Evolutionary conservation across 768 basidiomycete genomes (phyloP), one percentile per base, ranked within the genome.

Genomic region (Chalciporus sphaerocephalus): DNA sequence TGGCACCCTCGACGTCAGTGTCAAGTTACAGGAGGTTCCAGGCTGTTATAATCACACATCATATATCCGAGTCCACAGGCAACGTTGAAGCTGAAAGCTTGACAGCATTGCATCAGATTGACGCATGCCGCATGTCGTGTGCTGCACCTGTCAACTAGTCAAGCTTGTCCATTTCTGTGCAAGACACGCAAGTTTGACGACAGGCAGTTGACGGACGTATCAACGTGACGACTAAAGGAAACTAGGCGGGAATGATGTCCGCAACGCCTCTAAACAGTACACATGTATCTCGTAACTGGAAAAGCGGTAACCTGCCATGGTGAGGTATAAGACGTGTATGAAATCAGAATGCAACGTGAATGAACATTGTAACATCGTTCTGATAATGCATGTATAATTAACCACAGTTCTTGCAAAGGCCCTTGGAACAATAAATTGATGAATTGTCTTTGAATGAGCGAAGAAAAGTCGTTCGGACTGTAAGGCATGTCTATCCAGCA

Each of bases 201-300:
- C 23, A 28, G 2, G 25, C 38, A 24, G 25, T 42, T n/a, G n/a
- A n/a, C n/a, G n/a, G n/a, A n/a, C n/a, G n/a, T 12, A 33, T 24
- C 10, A 38, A 39, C 16, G 27, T 28, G 12, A 38, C 38, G 40
- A 25, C 37, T 22, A 24, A 33, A 27, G 23, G 24, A 21, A 25
- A 37, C 44, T 33, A 11, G 27, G 50, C 57, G 57, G 56, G 57
- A 55, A 59, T 56, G 57, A 58, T 44, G 20, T 15, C 38, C 30
- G 18, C 18, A 42, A 42, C 16, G 33, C 39, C 34, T 34, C 38
- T 24, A 42, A 6, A 21, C 16, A n/a, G 51, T 38, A 13, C 13
- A 32, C 8, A 30, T 38, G 38, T 20, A 20, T 18, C 33, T 3
- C 15, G 34, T 24, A 12, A 36, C 5, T 32, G 34, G 18, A 5